These are phyloP conservation scores for Jackrogersella multiformis DNA, from an alignment of 495 filamentous ascomycete species.

Conservation along the genomic window DNA sequence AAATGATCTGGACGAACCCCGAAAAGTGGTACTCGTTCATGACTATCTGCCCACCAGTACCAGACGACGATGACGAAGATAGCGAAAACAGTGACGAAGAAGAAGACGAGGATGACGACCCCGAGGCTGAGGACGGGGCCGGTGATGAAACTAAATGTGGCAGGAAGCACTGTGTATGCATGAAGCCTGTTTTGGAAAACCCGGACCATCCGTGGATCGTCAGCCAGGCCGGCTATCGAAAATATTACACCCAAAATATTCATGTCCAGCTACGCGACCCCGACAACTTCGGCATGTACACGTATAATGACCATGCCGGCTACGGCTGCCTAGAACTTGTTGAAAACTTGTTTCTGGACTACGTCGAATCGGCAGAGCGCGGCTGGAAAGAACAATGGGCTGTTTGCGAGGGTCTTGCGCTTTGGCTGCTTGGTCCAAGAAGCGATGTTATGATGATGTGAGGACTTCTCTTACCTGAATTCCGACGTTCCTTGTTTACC, in stretches of 20 bases:
- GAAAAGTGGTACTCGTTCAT: constrained; percentile 46
- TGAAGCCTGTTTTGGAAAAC: constrained; percentile 48
- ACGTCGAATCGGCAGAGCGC: constrained; percentile 41
- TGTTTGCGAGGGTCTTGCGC: constrained; percentile 44
- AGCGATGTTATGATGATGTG: constrained; percentile 11
- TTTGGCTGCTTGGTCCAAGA: constrained; percentile 15
- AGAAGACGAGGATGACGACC: constrained; percentile 21
- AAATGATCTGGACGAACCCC: constrained; percentile 33
- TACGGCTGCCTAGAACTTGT: constrained; percentile 50
- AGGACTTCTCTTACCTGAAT: background rate
- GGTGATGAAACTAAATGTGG: constrained; percentile 32
- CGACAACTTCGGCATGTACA: constrained; percentile 51
- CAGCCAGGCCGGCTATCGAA: constrained; percentile 47
- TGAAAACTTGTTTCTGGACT: constrained; percentile 53
- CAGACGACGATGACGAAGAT: constrained; percentile 37
- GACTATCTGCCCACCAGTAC: constrained; percentile 46
- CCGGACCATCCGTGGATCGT: constrained; percentile 54
- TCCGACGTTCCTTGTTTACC: background rate
- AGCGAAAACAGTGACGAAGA: constrained; percentile 34
- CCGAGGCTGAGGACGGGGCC: constrained; percentile 25
- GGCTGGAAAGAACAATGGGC: constrained; percentile 50
- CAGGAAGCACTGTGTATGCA: constrained; percentile 51
- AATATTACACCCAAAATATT: constrained; percentile 33
- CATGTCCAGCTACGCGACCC: constrained; percentile 43
- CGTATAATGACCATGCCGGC: constrained; percentile 48